Evolutionary conservation across 352 stramenopile species (phyloP), one percentile per base, ranked within the genome.

Genomic region (Globisporangium okanoganense): DNA sequence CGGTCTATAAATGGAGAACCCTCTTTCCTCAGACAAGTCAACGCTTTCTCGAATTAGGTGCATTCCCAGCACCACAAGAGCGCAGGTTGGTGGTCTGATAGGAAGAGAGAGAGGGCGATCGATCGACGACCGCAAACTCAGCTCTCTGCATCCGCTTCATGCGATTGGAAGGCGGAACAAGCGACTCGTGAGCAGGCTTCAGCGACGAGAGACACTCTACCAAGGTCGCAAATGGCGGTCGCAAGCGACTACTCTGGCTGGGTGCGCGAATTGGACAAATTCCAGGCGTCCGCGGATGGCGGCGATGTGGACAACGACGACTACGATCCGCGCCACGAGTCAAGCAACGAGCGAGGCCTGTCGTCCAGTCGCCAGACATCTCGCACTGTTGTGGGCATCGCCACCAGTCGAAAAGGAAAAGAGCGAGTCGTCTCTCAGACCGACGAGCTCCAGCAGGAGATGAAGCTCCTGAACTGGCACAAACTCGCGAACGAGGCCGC

Each of bases 381-480:
- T 5, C 60, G 43, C 49, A 60, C 31, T 14, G 24, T 40, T 14
- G 13, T 56, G 0, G 10, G 52, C 13, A 50, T 61, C 25, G 47
- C 25, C 6, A 63, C 54, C 43, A 59, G 20, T 4, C 20, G 54
- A 5, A 67, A 67, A 67, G 24, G 16, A 1, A 67, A 62, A 18
- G 41, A 51, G 38, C 61, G 61, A 8, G 54, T 62, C 24, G 61
- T 67, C 14, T 82, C 73, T 14, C 79, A 94, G 58, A 60, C 96
- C 0, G 78, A 97, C n/a, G 87, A 97, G 48, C 66, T 91, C 12
- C 76, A 93, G 64, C 80, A 92, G 66, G 92, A 98, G 66, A 94
- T 98, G 77, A 97, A 98, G 74, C 71, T 98, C 44, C 79, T 98
- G 48, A 91, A 96, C 52, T 98, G 92, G 92, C 92, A 98, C 75